phyloP scores from a whole-genome alignment of 2,329 filamentous ascomycete species.

The Alternaria dauci region DNA sequence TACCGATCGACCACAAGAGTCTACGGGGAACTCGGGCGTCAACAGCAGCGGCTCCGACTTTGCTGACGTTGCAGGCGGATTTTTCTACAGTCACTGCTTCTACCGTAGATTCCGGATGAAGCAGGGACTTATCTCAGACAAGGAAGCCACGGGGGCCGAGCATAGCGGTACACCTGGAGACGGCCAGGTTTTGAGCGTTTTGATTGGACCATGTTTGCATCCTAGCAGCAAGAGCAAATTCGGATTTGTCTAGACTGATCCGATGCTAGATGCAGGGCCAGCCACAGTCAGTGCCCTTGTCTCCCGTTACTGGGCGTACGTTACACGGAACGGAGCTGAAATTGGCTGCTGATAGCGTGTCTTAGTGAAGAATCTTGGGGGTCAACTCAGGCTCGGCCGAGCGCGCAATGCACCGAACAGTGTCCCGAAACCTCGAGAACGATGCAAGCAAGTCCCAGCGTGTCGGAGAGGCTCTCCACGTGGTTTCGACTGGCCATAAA shows the following conservation, averaged over 20 bases:
- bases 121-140: neutral
- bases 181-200: neutral
- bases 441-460: neutral
- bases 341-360: conserved; percentile 2
- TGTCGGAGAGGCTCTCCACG: neutral
- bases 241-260: neutral
- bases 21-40: neutral
- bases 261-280: neutral
- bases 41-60: conserved; percentile 2
- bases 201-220: neutral
- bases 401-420: neutral
- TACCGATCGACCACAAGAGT: conserved; percentile 1
- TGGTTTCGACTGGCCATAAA: neutral
- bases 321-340: neutral
- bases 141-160: conserved; percentile 6
- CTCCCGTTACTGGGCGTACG: neutral
- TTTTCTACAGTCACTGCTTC: neutral
- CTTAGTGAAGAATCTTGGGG: neutral
- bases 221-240: neutral
- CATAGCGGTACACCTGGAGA: neutral
- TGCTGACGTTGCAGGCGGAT: conserved; percentile 4
- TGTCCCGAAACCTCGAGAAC: neutral
- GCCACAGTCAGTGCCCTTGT: neutral
- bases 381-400: neutral
- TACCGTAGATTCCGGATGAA: neutral